Base-by-base conservation (phyloP, 345 rosid species). In the Citrus unshiu region DNA sequence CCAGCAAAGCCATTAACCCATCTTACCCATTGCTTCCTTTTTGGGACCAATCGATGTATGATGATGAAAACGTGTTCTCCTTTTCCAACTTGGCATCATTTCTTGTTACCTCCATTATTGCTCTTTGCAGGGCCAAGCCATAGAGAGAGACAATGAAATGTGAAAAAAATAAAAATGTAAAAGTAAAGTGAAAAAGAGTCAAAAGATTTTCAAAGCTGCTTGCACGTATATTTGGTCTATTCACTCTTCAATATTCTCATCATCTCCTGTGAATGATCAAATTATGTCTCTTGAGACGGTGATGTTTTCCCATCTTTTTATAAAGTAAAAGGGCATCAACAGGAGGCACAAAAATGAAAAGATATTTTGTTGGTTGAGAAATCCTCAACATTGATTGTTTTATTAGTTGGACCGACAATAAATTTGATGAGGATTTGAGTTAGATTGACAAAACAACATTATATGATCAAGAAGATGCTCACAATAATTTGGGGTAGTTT, bases 21-120 rank as follows among this genome's bases (percentile, higher is more conserved):
- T 59, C 62, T 72, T 79, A 62, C 40, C 27, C 7, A 35, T 57
- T 64, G 65, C 54, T 72, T 77, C 66, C 46, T 68, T 82, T 77
- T 84, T 64, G 76, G 73, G 72, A 73, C 63, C 57, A 67, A 66
- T 72, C 22, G 25, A 66, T 34, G 46, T 12, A n/a, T 87, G 80
- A 81, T 83, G 83, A 84, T 84, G 80, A 58, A 78, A 76, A 77
- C 72, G 54, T 54, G 74, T 67, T 35, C 72, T 73, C 43, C 73
- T 40, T 43, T 19, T 62, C 46, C 35, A 22, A 29, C 49, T 24
- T 64, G 12, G 24, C 57, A 49, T 70, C 77, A 70, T 78, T 72
- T 77, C 73, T 69, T 35, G 46, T n/a, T 1, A 29, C 37, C 79
- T 79, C 74, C 22, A 86, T 74, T 72, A 80, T 80, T 81, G 80